Evolutionary conservation across 2,329 filamentous ascomycete species (phyloP).

Genomic region (Helicocarpus griseus): DNA sequence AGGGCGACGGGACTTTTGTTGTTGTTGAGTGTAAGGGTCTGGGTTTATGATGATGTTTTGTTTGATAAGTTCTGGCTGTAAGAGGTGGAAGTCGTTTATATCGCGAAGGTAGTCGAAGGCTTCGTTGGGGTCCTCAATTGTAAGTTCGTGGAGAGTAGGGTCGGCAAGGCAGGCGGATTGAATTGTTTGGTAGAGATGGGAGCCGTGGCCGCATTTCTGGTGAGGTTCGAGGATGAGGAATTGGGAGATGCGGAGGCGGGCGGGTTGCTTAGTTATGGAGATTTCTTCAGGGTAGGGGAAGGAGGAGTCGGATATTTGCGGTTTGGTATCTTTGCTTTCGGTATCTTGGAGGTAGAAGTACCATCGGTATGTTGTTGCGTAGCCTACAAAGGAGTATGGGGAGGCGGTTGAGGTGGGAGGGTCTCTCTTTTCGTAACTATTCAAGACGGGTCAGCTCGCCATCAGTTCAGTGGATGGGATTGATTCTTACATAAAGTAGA

Average conservation of each 20-base stretch:
- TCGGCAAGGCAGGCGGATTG: slow-evolving; percentile 60
- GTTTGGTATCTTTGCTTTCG: slow-evolving; percentile 42
- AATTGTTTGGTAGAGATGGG: slow-evolving; percentile 70
- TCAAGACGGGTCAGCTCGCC: slow-evolving; percentile 16
- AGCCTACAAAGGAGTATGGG: slow-evolving; percentile 77
- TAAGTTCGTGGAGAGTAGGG: slow-evolving; percentile 67
- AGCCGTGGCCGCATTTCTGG: slow-evolving; percentile 70
- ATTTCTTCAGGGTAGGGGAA: slow-evolving; percentile 34
- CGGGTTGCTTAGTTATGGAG: slow-evolving; percentile 54
- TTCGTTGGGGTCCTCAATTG: slow-evolving; percentile 83
- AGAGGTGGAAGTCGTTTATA: slow-evolving; percentile 48
- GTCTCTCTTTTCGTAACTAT: slow-evolving; percentile 46
- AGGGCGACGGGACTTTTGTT: slow-evolving; percentile 19
- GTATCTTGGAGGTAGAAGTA: slow-evolving; percentile 41
- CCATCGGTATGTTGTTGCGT: slow-evolving; percentile 82
- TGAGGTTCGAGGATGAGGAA: slow-evolving; percentile 86
- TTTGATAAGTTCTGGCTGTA: slow-evolving; percentile 43
- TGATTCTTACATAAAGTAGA: slow-evolving; percentile 66
- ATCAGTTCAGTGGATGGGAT: slow-evolving; percentile 2
- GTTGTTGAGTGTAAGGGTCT: slow-evolving; percentile 24
- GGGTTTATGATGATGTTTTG: slow-evolving; percentile 40
- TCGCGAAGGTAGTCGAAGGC: slow-evolving; percentile 57
- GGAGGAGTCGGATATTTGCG: slow-evolving; percentile 33
- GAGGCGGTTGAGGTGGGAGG: slow-evolving; percentile 38
- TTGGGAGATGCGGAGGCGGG: slow-evolving; percentile 79